Base-by-base conservation (phyloP, 208 protist species). In the Trypanosoma lewisi region DNA sequence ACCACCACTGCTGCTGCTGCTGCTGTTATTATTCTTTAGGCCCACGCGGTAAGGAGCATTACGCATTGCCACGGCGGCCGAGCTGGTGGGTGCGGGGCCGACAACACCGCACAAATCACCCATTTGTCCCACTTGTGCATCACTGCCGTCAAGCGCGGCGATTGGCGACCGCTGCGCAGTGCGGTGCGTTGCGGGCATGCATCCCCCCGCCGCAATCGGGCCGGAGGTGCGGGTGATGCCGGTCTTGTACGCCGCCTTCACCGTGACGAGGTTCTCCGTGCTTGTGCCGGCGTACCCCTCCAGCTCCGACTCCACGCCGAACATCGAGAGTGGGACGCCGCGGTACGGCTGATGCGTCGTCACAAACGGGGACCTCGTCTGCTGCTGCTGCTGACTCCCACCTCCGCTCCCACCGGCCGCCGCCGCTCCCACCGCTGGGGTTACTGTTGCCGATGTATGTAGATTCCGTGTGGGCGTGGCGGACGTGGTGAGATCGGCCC, bases 251-350 rank as follows among this genome's bases (percentile, higher is more conserved):
- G 56, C 55, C 17, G 57, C 31, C 41, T 57, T 63, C 4, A 71
- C 66, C 6, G 66, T 52, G 16, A 71, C 66, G 25, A 63, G 33
- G 44, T 39, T 62, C 3, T 71, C 66, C 49, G 39, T 34, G 31
- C 57, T 47, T n/a, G 25, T 51, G 4, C 49, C 49, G 12, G 66
- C 50, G 39, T 71, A 71, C 19, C n/a, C 44, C 49, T 71, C 47
- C 37, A 71, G 49, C 47, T 71, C 66, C 17, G 66, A 71, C 30
- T 71, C 66, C 11, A 64, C 56, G 27, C 57, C 66, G 64, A 71
- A 71, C 49, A 64, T 45, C 14, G 48, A 64, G 19, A 52, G 57
- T 16, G 66, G 66, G 28, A 71, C 36, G 6, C 36, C 49, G 19
- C 66, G 47, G 51, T 71, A 71, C 30, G 66, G 66, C 27, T 71